Evolutionary conservation across 176 grass and related monocot genomes (phyloP), one percentile per base, ranked within the genome.

Genomic region (Dactylis glomerata): DNA sequence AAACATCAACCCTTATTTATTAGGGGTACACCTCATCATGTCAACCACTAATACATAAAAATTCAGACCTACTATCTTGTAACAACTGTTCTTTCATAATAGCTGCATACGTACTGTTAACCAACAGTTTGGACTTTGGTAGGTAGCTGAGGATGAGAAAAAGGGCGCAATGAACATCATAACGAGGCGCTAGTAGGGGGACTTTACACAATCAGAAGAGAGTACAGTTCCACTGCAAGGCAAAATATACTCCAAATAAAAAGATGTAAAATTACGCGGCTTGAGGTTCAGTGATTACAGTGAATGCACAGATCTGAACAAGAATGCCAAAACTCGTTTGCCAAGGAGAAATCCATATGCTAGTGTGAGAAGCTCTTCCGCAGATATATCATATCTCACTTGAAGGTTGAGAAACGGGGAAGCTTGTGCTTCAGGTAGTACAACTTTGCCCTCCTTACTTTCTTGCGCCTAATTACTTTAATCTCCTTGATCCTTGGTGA

Each of bases 401-500:
- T 99, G 93, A 99, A 96, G 51, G 97, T 99, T 36, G 91, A 96
- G 80, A 99, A 83, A 66, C 97, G 93, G 31, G 97, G 97, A 78
- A 99, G 97, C 84, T 96, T 96, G 67, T 94, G 79, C 79, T 92
- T 93, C 86, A 96, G 84, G 80, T 99, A 99, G 82, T 92, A 99
- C 69, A 99, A 75, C 65, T 94, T 98, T 80, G 96, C 96, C 89
- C 96, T 95, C 68, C 93, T 93, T 70, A 99, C 97, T 77, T 99
- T 95, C 78, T 89, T 96, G 87, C 92, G 97, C 50, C 68, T 96
- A 32, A 99, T 91, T 47, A 99, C 93, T 84, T 89, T 99, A 75
- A 99, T 99, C 73, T 99, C 97, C 87, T 99, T 99, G 23, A 99
- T 99, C 73, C 85, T 94, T 11, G 97, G 97, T 19, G 97, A 99